Evolutionary conservation across 2,329 filamentous ascomycete genomes (phyloP).

Genomic region (Aschersonia sp.): DNA sequence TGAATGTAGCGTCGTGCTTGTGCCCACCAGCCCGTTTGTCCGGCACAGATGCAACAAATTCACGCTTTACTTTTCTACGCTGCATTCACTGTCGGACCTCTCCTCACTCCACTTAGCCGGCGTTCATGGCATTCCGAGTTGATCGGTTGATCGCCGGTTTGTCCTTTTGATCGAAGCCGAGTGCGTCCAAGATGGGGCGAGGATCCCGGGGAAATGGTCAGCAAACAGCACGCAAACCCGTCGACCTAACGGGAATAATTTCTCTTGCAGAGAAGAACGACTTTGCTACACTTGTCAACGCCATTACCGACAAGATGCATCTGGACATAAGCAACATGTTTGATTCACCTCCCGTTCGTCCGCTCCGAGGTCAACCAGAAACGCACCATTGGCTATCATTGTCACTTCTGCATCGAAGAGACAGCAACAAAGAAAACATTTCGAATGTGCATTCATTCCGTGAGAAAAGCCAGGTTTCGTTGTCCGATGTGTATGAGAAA

Average conservation of each 20-base stretch:
- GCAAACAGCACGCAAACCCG: conserved; percentile 24
- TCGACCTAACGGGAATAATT: conserved; percentile 36
- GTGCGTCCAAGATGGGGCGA: conserved; percentile 20
- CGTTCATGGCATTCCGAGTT: neutral
- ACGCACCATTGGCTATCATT: conserved; percentile 21
- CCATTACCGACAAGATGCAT: conserved; percentile 41
- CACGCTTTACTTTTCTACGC: neutral
- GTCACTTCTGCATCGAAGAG: conserved; percentile 12
- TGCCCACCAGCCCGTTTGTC: neutral
- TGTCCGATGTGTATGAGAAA: conserved; percentile 11
- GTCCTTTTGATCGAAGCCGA: neutral
- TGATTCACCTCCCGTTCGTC: conserved; percentile 26
- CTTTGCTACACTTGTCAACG: conserved; percentile 32
- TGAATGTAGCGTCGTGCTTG: neutral
- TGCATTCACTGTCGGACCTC: neutral
- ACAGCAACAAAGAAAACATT: conserved; percentile 10
- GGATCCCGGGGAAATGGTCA: conserved; percentile 19
- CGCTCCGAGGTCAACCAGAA: conserved; percentile 14
- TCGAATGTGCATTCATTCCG: conserved; percentile 2
- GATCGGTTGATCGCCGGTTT: neutral
- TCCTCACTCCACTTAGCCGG: neutral
- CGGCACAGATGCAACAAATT: neutral
- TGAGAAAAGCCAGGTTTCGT: conserved; percentile 2
- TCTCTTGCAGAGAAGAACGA: conserved; percentile 34
- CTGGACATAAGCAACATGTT: conserved; percentile 37